A percentile compares a stretch with the other conserved stretches of the same genome.
Evolutionary conservation across 805 yeast species (phyloP).

Genomic region (Zygoascus bituminiphila): DNA sequence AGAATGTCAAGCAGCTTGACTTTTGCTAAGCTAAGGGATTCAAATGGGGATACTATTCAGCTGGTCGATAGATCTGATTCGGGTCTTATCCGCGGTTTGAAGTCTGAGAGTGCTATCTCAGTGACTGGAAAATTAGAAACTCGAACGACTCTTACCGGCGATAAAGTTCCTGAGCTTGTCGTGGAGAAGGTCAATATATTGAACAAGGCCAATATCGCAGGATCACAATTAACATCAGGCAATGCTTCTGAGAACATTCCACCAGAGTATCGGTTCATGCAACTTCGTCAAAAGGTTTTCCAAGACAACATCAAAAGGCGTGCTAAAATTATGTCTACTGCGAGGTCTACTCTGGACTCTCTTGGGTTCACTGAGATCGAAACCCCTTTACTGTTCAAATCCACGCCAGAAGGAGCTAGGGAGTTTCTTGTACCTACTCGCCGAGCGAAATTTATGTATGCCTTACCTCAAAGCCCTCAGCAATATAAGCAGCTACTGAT

Average conservation of each 20-base stretch:
- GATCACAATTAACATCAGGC: constrained; percentile 59
- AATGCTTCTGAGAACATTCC: constrained; percentile 55
- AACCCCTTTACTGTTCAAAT: constrained; percentile 86
- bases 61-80: constrained; percentile 36
- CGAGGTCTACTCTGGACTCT: constrained; percentile 32
- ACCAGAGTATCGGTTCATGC: constrained; percentile 72
- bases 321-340: constrained; percentile 32
- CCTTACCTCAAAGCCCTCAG: constrained; percentile 96
- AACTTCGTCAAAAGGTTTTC: constrained; percentile 44
- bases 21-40: constrained; percentile 72
- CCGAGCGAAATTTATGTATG: constrained; percentile 54
- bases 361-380: constrained; percentile 70
- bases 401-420: constrained; percentile 97
- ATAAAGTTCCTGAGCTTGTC: constrained; percentile 40
- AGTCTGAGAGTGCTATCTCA: constrained; percentile 68
- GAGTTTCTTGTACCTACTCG: constrained; percentile 94
- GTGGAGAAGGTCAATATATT: constrained; percentile 45
- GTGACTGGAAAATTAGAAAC: constrained; percentile 47
- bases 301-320: constrained; percentile 22
- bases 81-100: constrained; percentile 37
- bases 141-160: constrained; percentile 18
- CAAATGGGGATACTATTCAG: constrained; percentile 59
- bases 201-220: constrained; percentile 54
- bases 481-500: constrained; percentile 91
- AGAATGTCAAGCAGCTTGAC: constrained; percentile 54